These are phyloP conservation scores for Boletus rubescentipes DNA, from an alignment of 768 basidiomycete genomes.

Conservation along the genomic window DNA sequence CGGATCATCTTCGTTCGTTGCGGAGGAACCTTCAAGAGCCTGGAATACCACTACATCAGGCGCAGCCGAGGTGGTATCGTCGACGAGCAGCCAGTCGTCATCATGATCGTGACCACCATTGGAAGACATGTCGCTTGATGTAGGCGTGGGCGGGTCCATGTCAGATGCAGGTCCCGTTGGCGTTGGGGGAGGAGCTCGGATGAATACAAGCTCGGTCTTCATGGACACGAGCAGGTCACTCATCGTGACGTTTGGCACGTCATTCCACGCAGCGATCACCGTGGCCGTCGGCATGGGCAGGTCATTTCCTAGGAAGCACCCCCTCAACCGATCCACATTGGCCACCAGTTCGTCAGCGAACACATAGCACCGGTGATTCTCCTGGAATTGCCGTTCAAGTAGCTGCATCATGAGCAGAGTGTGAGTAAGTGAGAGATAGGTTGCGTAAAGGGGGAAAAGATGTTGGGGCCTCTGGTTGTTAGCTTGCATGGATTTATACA, in stretches of 20 bases:
- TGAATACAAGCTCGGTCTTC: neutral
- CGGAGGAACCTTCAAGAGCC: neutral
- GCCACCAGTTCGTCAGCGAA: constrained; percentile 14
- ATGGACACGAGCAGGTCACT: constrained; percentile 9
- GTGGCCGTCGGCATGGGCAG: constrained; percentile 20
- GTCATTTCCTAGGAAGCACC: constrained; percentile 10
- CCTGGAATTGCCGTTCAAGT: constrained; percentile 12
- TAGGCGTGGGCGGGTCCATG: neutral
- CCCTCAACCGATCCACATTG: constrained; percentile 17
- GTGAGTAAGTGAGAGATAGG: neutral
- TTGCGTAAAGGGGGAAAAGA: neutral
- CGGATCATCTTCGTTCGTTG: neutral
- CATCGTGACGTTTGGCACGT: constrained; percentile 25
- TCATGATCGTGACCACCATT: neutral
- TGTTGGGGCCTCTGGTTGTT: neutral
- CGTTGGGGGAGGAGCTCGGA: constrained; percentile 22
- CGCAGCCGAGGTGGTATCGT: neutral
- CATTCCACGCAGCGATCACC: constrained; percentile 23
- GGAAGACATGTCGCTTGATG: neutral
- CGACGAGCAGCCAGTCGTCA: constrained; percentile 2
- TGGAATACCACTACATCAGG: constrained; percentile 1
- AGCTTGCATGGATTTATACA: constrained; percentile 18
- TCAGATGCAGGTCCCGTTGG: constrained; percentile 9
- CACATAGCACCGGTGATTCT: constrained; percentile 6
- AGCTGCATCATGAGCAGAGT: constrained; percentile 7